phyloP scores from a whole-genome alignment of 1,284 basidiomycete species.

The Austropuccinia psidii region DNA sequence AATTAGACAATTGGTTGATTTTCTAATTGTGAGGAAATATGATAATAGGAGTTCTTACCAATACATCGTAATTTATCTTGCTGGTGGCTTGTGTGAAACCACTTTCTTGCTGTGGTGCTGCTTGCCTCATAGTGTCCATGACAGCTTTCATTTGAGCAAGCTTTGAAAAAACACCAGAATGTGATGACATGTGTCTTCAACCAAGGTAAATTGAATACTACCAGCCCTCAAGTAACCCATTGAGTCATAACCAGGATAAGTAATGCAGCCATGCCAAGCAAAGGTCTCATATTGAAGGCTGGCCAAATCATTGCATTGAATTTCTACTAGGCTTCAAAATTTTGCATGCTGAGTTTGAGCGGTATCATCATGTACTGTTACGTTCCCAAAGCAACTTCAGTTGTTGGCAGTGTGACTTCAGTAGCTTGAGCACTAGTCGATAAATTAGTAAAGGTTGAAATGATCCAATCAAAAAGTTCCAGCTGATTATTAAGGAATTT shows the following conservation, averaged over 20 bases:
- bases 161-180: constrained; percentile 77
- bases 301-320: constrained; percentile 90
- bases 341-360: constrained; percentile 51
- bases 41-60: constrained; percentile 86
- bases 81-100: constrained; percentile 59
- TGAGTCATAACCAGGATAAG: constrained; percentile 76
- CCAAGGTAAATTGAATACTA: constrained; percentile 80
- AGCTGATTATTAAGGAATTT: constrained; percentile 50
- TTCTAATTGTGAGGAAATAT: constrained; percentile 76
- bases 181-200: constrained; percentile 77
- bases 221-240: constrained; percentile 77
- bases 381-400: constrained; percentile 61
- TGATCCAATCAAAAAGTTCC: constrained; percentile 90
- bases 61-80: constrained; percentile 82
- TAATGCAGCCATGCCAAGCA: constrained; percentile 59
- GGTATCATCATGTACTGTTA: constrained; percentile 76
- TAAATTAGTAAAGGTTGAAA: constrained; percentile 81
- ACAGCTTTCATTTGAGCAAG: constrained; percentile 69
- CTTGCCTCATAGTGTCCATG: constrained; percentile 90
- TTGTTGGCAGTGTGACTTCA: constrained; percentile 23
- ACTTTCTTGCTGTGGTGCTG: constrained; percentile 75
- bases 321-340: constrained; percentile 83
- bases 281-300: constrained; percentile 94
- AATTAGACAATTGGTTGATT: too few relatives aligned
- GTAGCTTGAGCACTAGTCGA: constrained; percentile 39